Conservation (phyloP, 2,329 filamentous ascomycete genomes). For the Rugonectria rugulosa region DNA sequence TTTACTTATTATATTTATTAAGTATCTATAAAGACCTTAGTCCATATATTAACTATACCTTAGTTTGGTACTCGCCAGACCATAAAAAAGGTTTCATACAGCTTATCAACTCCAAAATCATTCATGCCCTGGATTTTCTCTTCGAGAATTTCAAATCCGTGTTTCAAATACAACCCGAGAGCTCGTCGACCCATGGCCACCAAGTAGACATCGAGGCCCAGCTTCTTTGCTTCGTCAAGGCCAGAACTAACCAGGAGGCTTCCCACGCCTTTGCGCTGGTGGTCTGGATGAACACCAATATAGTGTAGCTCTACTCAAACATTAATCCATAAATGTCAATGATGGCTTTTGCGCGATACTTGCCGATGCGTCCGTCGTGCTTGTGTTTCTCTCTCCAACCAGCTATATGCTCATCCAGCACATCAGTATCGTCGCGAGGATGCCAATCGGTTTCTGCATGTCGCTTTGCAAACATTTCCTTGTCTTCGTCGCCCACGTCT, state of each 20-base stretch:
- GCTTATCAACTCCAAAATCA: conserved; percentile 4
- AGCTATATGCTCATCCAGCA: conserved; percentile 19
- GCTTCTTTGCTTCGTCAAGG: conserved; percentile 22
- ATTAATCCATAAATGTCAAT: not conserved
- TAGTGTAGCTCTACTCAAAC: conserved; percentile 27
- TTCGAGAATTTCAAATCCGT: conserved; percentile 26
- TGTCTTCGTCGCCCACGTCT: conserved; percentile 15
- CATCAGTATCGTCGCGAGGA: conserved; percentile 7
- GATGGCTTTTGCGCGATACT: not conserved
- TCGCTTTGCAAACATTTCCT: not conserved
- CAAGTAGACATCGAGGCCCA: conserved; percentile 27
- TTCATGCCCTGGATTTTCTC: conserved; percentile 15
- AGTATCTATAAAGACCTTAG: no score
- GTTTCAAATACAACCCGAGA: conserved; percentile 26
- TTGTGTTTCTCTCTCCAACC: conserved; percentile 22
- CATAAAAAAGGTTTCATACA: conserved; percentile 28
- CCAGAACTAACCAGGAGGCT: conserved; percentile 34
- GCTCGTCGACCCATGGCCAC: conserved; percentile 30
- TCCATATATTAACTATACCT: no score
- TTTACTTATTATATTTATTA: no score
- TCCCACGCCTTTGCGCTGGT: conserved; percentile 30
- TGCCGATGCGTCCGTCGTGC: conserved; percentile 22
- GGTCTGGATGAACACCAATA: conserved; percentile 30
- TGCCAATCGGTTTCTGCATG: conserved; percentile 10
- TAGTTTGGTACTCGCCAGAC: not conserved